phyloP scores from a whole-genome alignment of 1,139 yeast species.

The Diutina mesorugosa region DNA sequence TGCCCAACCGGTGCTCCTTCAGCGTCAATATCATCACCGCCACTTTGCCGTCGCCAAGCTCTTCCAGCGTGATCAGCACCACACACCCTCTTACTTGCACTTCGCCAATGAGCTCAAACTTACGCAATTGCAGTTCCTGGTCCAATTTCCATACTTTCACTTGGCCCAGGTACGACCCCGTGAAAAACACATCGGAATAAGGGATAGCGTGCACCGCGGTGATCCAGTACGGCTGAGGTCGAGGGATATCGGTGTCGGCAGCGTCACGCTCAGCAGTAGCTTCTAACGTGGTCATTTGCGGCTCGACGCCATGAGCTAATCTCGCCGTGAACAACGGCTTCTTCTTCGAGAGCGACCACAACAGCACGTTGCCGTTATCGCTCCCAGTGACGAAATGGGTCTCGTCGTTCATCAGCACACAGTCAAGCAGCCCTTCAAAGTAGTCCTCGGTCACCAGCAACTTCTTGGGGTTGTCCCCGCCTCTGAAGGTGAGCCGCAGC shows the following conservation, averaged over 20 bases:
- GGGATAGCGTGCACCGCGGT: slow-evolving; percentile 81
- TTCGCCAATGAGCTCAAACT: slow-evolving; percentile 42
- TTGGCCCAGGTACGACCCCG: slow-evolving; percentile 81
- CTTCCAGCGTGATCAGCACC: slow-evolving; percentile 55
- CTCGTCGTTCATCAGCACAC: slow-evolving; percentile 85
- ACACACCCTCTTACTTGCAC: slow-evolving; percentile 60
- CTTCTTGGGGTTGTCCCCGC: slow-evolving; percentile 50
- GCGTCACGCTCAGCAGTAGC: slow-evolving; percentile 60
- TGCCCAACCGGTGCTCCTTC: slow-evolving; percentile 79
- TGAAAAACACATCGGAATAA: slow-evolving; percentile 69
- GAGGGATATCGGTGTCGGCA: slow-evolving; percentile 38
- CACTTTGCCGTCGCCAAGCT: slow-evolving; percentile 33
- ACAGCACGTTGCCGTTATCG: slow-evolving; percentile 77
- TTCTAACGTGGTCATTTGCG: slow-evolving; percentile 27
- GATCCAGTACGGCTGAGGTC: slow-evolving; percentile 71
- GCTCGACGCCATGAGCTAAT: slow-evolving; percentile 67
- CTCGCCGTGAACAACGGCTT: slow-evolving; percentile 65
- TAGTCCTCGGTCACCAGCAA: slow-evolving; percentile 19
- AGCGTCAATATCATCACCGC: slow-evolving; percentile 58
- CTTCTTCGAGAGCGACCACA: slow-evolving; percentile 87
- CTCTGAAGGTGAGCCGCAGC: slow-evolving; percentile 83
- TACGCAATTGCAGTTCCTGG: slow-evolving; percentile 43
- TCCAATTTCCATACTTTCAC: slow-evolving; percentile 62
- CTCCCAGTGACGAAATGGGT: slow-evolving; percentile 88
- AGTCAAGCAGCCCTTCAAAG: slow-evolving; percentile 84